Evolutionary conservation across 257 asterid genomes (phyloP), one percentile per base, ranked within the genome.

Genomic region (Penstemon barbatus): DNA sequence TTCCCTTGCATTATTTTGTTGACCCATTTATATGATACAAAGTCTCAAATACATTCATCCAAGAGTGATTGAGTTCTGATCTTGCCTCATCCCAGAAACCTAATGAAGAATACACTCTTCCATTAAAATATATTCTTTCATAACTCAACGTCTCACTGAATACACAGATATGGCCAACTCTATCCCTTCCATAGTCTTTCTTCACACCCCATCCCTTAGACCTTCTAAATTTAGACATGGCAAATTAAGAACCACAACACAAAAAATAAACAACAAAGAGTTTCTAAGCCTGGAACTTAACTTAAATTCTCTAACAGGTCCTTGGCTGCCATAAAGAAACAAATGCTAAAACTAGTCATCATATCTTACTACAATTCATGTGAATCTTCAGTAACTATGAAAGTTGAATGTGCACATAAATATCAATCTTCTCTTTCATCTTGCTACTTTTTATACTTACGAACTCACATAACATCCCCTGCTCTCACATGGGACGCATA

Each of bases 401-500:
- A 37, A 36, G 25, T 43, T 3, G 6, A 56, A 67, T 3, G 8
- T 40, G 38, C n/a, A 50, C 7, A 49, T 42, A 19, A 67, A 38
- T 4, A 58, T 45, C n/a, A 11, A 19, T 18, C 40, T 50, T 55
- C 38, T 46, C 66, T 5, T 40, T 18, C 45, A 50, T 6, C 18
- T 40, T 50, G 12, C 15, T 38, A 11, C 19, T 18, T 63, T 11
- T 5, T 51, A 50, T 48, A 46, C 52, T 19, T 56, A 5, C 36
- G 12, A 59, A 61, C 8, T 8, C 19, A 13, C 65, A 59, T n/a
- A 1, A 6, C n/a, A 11, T 18, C 40, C n/a, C 2, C 36, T 25
- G 41, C 68, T 60, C 57, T 12, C 51, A 45, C 5, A 11, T n/a
- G 44, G 10, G 60, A 10, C 73, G 38, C 45, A 70, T 40, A 68